These are phyloP conservation scores for Drosera capensis DNA, from an alignment of 148 eudicot genomes.

Conservation along the genomic window DNA sequence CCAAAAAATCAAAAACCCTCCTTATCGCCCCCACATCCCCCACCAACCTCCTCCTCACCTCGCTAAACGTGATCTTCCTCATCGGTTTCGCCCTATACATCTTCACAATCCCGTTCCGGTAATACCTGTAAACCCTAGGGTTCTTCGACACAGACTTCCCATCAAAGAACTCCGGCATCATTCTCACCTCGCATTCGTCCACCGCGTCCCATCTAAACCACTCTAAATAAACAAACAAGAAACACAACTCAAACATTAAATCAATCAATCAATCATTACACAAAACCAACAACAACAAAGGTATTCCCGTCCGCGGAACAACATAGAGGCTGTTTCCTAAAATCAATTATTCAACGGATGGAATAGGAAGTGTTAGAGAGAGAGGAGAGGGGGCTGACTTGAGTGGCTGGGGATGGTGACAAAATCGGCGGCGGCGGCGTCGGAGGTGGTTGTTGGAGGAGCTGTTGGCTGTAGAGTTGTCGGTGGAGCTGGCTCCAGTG, in stretches of 20 bases:
- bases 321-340: too few species aligned
- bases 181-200: constrained; percentile 59
- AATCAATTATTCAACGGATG: neutral
- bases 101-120: constrained; percentile 51
- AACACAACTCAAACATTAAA: neutral
- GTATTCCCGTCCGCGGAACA: too few species aligned
- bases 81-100: constrained; percentile 44
- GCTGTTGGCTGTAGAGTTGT: too few species aligned
- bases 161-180: constrained; percentile 73
- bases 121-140: constrained; percentile 69
- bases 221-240: constrained; percentile 18
- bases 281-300: neutral
- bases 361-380: neutral
- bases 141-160: constrained; percentile 51
- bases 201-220: constrained; percentile 71
- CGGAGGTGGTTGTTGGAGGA: too few species aligned
- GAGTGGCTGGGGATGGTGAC: constrained; percentile 66
- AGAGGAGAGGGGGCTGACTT: constrained; percentile 20
- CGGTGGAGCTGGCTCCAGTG: too few species aligned
- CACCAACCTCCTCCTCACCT: constrained; percentile 50
- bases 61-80: constrained; percentile 59
- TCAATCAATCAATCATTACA: neutral
- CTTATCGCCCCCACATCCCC: constrained; percentile 83
- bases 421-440: constrained; percentile 24
- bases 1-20: constrained; percentile 81